Evolutionary conservation across 2,329 filamentous ascomycete genomes (phyloP), one percentile per base, ranked within the genome.

Genomic region (Trichoderma harzianum): DNA sequence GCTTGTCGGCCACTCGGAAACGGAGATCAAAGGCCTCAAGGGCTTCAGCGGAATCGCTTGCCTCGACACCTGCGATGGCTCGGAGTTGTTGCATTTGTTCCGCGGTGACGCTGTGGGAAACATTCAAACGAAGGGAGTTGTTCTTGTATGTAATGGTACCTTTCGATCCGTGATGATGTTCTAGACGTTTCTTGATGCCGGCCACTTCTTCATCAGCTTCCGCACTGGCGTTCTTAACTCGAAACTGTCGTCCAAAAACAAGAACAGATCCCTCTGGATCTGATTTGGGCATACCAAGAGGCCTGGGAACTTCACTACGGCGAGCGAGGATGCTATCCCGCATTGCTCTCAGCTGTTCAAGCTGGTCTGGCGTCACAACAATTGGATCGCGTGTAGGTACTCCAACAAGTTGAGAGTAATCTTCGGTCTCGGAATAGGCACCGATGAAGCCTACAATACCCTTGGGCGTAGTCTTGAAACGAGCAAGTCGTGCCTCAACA

Each of bases 401-500:
- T 2, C 67, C 67, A 18, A 70, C 61, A 5, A 70, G 14, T 30
- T 70, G 67, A 36, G 58, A 63, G 30, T 39, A 55, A 32, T 68
- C 65, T 32, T 68, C 34, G 11, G 65, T 68, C n/a, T 68, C 65
- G 1, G 65, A 34, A 60, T 68, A 68, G 6, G 11, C 65, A 32
- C 65, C 65, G 10, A 68, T 60, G 11, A 68, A 68, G 10, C 65
- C 65, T 7, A 68, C 53, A 16, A 68, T 68, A 7, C 65, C 65
- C 34, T 68, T 68, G 1, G 65, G 65, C 7, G 65, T 68, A 16
- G 65, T 68, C 34, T 60, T 68, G 34, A 68, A 68, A 26, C 65
- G 65, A 21, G 65, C 53, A 47, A 68, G 65, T 1, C 65, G 26
- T 7, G 65, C 65, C 8, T 68, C 65, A 11, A 58, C 65, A 3